phyloP scores from a whole-genome alignment of 108 stramenopile genomes.

The Skeletonema marinoi region DNA sequence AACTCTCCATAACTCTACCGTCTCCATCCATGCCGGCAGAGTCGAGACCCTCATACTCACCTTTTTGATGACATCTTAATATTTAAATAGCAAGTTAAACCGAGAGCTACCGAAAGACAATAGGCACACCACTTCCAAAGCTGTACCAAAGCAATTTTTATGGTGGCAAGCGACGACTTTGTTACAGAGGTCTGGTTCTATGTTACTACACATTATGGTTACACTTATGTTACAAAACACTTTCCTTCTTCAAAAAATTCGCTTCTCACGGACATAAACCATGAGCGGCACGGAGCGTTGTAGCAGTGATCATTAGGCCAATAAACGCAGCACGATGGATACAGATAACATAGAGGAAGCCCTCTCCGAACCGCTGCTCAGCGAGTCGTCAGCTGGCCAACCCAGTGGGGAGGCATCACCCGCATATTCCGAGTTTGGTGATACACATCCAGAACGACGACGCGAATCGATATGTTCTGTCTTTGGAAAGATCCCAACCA shows the following conservation, averaged over 20 bases:
- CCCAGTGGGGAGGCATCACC: not conserved
- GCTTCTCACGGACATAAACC: not conserved
- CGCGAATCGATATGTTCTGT: not conserved
- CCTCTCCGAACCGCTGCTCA: not conserved
- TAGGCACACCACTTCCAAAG: not conserved
- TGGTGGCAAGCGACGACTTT: too few species aligned
- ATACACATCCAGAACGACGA: not conserved
- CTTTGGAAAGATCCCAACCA: not conserved
- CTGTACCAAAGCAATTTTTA: too few species aligned
- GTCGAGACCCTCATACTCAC: not conserved
- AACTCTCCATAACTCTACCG: not conserved
- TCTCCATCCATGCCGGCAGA: not conserved
- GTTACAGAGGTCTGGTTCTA: too few species aligned
- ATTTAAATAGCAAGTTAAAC: not conserved
- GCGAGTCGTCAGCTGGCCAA: not conserved
- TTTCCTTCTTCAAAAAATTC: too few species aligned
- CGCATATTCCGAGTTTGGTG: not conserved
- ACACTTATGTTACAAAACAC: too few species aligned
- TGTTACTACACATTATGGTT: too few species aligned
- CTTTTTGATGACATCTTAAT: not conserved
- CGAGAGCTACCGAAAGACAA: not conserved
- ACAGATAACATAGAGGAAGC: not conserved
- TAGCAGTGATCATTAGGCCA: not conserved
- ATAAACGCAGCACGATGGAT: not conserved
- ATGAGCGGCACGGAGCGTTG: too few species aligned